phyloP scores from a whole-genome alignment of 1,284 basidiomycete species.

The Blastosporella zonata region DNA sequence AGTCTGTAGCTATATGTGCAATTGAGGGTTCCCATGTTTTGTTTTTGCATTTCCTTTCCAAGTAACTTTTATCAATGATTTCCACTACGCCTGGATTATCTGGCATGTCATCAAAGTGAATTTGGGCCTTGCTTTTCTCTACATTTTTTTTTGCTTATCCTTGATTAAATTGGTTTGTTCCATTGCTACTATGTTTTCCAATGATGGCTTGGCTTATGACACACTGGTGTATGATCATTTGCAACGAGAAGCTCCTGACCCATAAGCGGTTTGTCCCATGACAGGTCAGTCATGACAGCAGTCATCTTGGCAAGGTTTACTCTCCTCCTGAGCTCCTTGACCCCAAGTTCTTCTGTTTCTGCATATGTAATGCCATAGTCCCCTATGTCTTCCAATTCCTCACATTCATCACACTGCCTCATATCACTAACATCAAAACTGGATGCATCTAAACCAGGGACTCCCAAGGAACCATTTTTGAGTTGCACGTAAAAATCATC shows the following conservation, averaged over 20 bases:
- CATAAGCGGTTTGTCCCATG: background rate
- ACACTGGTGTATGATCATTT: background rate
- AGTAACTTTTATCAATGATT: constrained; percentile 11
- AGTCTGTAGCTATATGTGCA: constrained; percentile 10
- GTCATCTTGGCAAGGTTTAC: background rate
- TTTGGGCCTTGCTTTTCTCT: no score
- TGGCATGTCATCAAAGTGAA: background rate
- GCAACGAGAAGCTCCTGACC: background rate
- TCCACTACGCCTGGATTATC: background rate
- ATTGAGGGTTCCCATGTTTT: background rate
- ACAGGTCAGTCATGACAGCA: background rate
- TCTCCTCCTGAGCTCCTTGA: background rate
- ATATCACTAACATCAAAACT: background rate
- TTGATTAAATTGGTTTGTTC: no score
- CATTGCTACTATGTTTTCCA: background rate
- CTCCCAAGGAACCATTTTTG: constrained; percentile 5
- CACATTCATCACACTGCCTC: background rate
- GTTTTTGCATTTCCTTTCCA: constrained; percentile 3
- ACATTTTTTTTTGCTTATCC: background rate
- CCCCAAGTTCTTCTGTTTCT: no score
- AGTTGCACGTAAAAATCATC: constrained; percentile 31
- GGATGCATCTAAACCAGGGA: background rate
- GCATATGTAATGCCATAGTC: no score
- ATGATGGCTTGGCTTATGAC: background rate
- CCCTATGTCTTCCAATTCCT: background rate